A percentile compares a stretch with the other conserved stretches of the same genome.
phyloP scores from a whole-genome alignment of 116 monocot species.

The Posidonia oceanica region DNA sequence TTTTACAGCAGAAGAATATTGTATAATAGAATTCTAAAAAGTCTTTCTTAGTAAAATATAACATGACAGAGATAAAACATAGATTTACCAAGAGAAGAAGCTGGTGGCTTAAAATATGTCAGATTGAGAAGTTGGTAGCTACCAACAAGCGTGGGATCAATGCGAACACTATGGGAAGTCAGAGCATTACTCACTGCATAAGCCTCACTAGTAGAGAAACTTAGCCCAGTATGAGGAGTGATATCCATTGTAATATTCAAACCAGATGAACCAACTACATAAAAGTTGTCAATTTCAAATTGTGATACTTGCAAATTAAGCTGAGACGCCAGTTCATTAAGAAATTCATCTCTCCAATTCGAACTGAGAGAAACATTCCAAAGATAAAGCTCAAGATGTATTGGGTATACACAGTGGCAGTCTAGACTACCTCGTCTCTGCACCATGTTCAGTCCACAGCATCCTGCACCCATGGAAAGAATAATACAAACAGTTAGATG shows the following conservation, averaged over 20 bases:
- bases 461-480: slow-evolving; percentile 20
- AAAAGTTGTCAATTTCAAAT: slow-evolving; percentile 86
- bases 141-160: slow-evolving; percentile 64
- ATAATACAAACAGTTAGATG: background rate
- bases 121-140: slow-evolving; percentile 75
- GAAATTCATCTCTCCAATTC: slow-evolving; percentile 81
- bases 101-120: slow-evolving; percentile 59
- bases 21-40: no score
- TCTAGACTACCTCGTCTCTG: slow-evolving; percentile 30
- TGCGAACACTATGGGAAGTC: slow-evolving; percentile 37
- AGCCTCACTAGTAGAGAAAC: slow-evolving; percentile 59
- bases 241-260: slow-evolving; percentile 90
- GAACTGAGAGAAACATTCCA: slow-evolving; percentile 66
- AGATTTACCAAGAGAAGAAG: slow-evolving; percentile 71
- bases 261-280: slow-evolving; percentile 81
- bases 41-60: no score
- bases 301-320: slow-evolving; percentile 55
- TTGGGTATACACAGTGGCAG: slow-evolving; percentile 64
- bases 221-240: slow-evolving; percentile 60
- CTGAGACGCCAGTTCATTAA: slow-evolving; percentile 69
- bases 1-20: no score
- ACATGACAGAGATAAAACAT: no score
- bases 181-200: slow-evolving; percentile 50
- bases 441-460: slow-evolving; percentile 59
- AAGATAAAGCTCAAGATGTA: slow-evolving; percentile 48